Percentiles rank a stretch among this genome's conserved stretches.
Conservation (phyloP, 2,329 filamentous ascomycete genomes). For the Neonectria neomacrospora region DNA sequence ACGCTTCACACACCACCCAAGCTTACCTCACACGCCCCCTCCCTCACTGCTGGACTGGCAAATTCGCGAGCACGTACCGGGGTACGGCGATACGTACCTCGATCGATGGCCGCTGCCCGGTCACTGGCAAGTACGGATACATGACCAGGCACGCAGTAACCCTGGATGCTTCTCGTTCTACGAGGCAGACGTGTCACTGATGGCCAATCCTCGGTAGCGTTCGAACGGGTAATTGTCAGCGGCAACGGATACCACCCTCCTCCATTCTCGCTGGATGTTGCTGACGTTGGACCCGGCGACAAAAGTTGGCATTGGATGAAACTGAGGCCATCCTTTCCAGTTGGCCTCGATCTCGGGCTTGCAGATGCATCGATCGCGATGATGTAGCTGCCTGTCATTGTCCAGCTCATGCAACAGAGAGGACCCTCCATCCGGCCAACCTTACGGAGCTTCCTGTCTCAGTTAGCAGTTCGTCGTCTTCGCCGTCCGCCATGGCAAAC, state of each 20-base stretch:
- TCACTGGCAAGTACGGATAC: conserved; percentile 6
- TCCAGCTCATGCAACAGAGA: conserved; percentile 38
- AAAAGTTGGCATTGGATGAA: conserved; percentile 20
- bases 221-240: conserved; percentile 7
- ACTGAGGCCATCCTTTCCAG: conserved; percentile 10
- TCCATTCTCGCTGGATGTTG: conserved; percentile 2
- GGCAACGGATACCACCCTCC: background rate
- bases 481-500: background rate
- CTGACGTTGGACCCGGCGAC: conserved; percentile 17
- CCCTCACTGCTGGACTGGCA: background rate
- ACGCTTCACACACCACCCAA: conserved; percentile 25
- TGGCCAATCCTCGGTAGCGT: conserved; percentile 11
- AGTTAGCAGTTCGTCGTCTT: conserved; percentile 26
- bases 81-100: conserved; percentile 8
- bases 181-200: conserved; percentile 18
- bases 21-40: conserved; percentile 29
- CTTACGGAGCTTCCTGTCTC: conserved; percentile 39
- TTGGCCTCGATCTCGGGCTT: conserved; percentile 31
- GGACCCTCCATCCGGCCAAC: conserved; percentile 26
- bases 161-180: conserved; percentile 21
- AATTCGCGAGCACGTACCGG: background rate
- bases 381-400: conserved; percentile 37
- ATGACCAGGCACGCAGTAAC: background rate
- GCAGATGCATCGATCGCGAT: conserved; percentile 39
- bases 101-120: conserved; percentile 15